Evolutionary conservation across 2,329 filamentous ascomycete species (phyloP), one percentile per base, ranked within the genome.

Genomic region (Talaromyces funiculosus): DNA sequence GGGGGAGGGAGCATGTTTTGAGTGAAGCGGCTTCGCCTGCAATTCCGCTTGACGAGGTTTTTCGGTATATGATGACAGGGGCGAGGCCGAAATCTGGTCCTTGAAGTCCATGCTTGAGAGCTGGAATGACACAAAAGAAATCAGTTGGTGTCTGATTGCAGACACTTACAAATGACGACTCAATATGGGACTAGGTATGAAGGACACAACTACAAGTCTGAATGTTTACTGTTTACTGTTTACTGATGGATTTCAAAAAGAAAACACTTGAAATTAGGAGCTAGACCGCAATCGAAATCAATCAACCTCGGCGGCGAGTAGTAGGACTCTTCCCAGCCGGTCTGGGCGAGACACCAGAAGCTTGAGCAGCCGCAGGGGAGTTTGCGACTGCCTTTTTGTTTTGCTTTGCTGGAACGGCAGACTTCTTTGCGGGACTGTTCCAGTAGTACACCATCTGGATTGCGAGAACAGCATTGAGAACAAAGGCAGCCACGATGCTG

Each of bases 391-490:
- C 54, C 65, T 68, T 65, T 35, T 64, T 62, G 18, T 64, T 63
- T 61, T 70, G 81, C 59, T 71, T 72, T 47, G 76, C 72, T 64
- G 72, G 75, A 29, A 72, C 67, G 12, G 56, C 29, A 5, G 45
- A 18, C 42, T 57, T 54, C 29, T 57, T 51, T 31, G 60, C 38
- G 3, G 81, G 74, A 55, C 74, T 79, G 70, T 97, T 96, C 94
- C 94, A 99, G 81, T 97, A 97, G 78, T 92, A 96, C 29, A 96
- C 72, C 89, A 99, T 94, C 80, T 99, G 94, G 40, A 83, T 77
- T 14, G 92, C 92, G 61, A 99, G 82, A 60, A 99, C 83, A 61
- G 87, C 81, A 76, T 99, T 99, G 68, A 99, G 84, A n/a, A 81
- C 78, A 73, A 97, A 97, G 29, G 92, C 94, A 7, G 92, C 90